Conservation (phyloP, 371 early-diverging fungal species). For the Saksenaea oblongispora region DNA sequence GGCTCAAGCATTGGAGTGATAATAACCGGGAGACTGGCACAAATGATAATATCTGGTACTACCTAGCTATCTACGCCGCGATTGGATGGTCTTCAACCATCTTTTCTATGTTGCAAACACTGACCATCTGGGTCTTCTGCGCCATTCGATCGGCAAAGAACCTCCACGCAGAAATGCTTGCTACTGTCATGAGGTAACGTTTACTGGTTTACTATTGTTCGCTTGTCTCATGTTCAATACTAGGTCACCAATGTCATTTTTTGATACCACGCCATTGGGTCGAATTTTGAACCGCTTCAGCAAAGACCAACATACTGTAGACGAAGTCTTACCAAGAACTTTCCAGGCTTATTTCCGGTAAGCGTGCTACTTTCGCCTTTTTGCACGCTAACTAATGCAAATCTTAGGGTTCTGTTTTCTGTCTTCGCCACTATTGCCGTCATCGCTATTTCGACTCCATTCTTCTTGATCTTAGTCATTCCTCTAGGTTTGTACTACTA, state of each 20-base stretch:
- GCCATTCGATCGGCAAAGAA: constrained; percentile 74
- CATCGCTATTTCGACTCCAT: constrained; percentile 64
- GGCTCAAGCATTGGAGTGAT: constrained; percentile 77
- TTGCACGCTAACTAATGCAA: constrained; percentile 9
- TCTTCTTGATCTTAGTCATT: constrained; percentile 56
- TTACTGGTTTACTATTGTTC: not conserved
- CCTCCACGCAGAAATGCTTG: constrained; percentile 63
- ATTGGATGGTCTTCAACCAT: constrained; percentile 73
- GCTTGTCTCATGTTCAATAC: constrained; percentile 12
- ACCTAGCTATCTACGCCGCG: constrained; percentile 79
- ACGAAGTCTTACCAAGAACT: constrained; percentile 72
- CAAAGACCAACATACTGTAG: constrained; percentile 84
- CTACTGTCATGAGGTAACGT: constrained; percentile 36
- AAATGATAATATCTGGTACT: constrained; percentile 48
- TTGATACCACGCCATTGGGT: constrained; percentile 88
- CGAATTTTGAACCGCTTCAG: constrained; percentile 87
- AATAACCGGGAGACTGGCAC: constrained; percentile 43
- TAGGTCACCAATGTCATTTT: constrained; percentile 87
- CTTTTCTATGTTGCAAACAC: constrained; percentile 68
- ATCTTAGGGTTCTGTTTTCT: constrained; percentile 31
- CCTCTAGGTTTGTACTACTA: constrained; percentile 44
- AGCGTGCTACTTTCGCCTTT: constrained; percentile 23
- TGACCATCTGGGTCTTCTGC: constrained; percentile 82
- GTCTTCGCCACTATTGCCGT: constrained; percentile 63
- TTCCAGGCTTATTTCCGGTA: constrained; percentile 60